A percentile compares a stretch with the other conserved stretches of the same genome.
phyloP scores from a whole-genome alignment of 2,329 filamentous ascomycete species.

The Dichotomopilus funicola region DNA sequence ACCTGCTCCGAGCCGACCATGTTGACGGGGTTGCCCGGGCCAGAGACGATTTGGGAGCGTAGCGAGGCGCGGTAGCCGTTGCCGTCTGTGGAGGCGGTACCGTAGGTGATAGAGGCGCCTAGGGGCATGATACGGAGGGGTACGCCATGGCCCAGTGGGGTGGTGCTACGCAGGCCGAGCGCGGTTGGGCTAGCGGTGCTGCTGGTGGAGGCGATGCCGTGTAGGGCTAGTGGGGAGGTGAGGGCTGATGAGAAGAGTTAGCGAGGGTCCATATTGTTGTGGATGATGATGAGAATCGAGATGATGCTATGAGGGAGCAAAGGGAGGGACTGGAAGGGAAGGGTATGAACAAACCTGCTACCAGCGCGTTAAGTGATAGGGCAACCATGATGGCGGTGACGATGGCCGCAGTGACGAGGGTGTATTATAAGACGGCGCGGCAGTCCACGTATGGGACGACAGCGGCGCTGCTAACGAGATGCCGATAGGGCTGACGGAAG shows the following conservation, averaged over 20 bases:
- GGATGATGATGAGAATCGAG: background rate
- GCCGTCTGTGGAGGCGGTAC: slow-evolving; percentile 21
- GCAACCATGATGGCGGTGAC: too few species aligned
- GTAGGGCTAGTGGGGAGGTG: slow-evolving; percentile 17
- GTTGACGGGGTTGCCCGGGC: slow-evolving; percentile 31
- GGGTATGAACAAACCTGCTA: background rate
- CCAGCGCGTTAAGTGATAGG: background rate
- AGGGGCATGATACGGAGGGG: slow-evolving; percentile 39
- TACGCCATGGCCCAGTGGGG: slow-evolving; percentile 18
- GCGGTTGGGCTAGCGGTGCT: slow-evolving; percentile 8
- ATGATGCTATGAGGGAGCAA: background rate
- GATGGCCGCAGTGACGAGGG: too few species aligned
- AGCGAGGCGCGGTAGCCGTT: slow-evolving; percentile 36
- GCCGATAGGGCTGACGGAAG: too few species aligned
- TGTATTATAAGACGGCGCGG: too few species aligned
- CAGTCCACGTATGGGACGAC: too few species aligned
- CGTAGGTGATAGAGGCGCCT: slow-evolving; percentile 39
- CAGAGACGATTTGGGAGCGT: slow-evolving; percentile 25
- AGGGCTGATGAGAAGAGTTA: slow-evolving; percentile 12
- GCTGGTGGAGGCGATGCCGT: slow-evolving; percentile 17
- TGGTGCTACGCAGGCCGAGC: slow-evolving; percentile 11
- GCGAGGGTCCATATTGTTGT: background rate
- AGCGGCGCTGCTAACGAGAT: too few species aligned
- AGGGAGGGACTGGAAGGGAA: background rate
- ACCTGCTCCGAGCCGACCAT: slow-evolving; percentile 36